Base-by-base conservation (phyloP, 352 stramenopile genomes). In the Phytopythium mirpurense region DNA sequence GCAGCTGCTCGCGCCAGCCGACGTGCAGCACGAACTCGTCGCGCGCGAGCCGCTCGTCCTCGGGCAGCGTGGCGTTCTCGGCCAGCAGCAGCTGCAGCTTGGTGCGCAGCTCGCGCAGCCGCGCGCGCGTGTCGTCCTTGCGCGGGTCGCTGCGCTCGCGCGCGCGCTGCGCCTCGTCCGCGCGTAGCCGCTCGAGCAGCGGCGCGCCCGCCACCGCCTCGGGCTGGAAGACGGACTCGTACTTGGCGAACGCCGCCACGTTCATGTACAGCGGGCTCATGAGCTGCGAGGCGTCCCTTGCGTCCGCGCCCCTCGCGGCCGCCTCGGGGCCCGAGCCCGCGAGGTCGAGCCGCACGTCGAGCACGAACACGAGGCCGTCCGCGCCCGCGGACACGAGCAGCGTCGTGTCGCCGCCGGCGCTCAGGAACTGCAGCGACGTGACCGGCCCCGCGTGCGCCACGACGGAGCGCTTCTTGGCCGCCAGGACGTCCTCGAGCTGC, bases 11-110 rank as follows among this genome's bases (percentile, higher is more conserved):
- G 10, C 78, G 70, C 67, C 88, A 90, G 3, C 72, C 77, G 8
- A 84, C 62, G 57, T 98, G 95, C 45, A 97, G 59, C 9, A 97
- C 87, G 57, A 98, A 97, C 52, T 97, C 88, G 52, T 94, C 81
- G 8, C 88, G 74, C 9, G 56, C 52, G 10, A 98, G 74, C 4
- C 74, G 76, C 51, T 96, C 86, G 5, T 31, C 63, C 43, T 89
- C 83, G 0, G 79, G 68, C 2, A 91, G 62, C 32, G 63, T 64
- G 10, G 81, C 76, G 49, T 96, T 96, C 27, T 88, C 76, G 10
- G 67, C 59, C 1, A 96, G 61, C 52, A 96, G 63, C 2, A 64
- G 44, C 50, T 87, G 79, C 14, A 96, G 78, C 48, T 78, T 75
- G 23, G 73, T 54, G 19, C 89, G 70, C 3, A 96, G 57, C 11